Conservation (phyloP, 2,329 filamentous ascomycete species). For the Calonectria hawksworthii region DNA sequence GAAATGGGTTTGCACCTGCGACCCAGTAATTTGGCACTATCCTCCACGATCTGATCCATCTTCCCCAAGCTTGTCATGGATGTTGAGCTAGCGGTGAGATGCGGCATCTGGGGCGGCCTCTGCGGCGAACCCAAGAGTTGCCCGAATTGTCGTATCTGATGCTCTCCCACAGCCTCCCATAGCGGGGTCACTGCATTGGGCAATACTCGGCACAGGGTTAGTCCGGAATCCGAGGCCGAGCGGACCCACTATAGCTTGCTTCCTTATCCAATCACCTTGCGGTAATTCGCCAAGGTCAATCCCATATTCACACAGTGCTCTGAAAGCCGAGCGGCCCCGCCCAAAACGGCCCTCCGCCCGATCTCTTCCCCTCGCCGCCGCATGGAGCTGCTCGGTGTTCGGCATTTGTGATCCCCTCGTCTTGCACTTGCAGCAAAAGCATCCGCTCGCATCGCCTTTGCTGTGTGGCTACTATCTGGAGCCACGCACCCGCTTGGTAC, state of each 20-base stretch:
- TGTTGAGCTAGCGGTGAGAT: slow-evolving; percentile 9
- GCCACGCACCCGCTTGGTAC: slow-evolving; percentile 37
- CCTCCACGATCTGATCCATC: background rate
- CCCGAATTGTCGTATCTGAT: background rate
- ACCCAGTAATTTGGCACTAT: slow-evolving; percentile 8
- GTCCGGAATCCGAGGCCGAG: background rate
- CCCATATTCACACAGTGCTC: slow-evolving; percentile 9
- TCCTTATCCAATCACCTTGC: background rate
- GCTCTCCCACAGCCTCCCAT: background rate
- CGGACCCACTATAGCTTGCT: background rate
- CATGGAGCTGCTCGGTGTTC: slow-evolving; percentile 52
- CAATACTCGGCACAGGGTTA: slow-evolving; percentile 14
- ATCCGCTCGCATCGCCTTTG: slow-evolving; percentile 42
- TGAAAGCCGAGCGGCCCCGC: slow-evolving; percentile 43
- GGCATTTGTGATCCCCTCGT: slow-evolving; percentile 50
- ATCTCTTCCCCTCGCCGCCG: slow-evolving; percentile 43
- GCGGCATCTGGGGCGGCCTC: slow-evolving; percentile 15
- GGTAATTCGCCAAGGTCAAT: slow-evolving; percentile 23
- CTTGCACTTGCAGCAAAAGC: slow-evolving; percentile 43
- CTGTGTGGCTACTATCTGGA: slow-evolving; percentile 38
- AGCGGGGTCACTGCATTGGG: background rate
- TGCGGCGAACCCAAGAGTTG: slow-evolving; percentile 15
- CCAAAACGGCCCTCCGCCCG: slow-evolving; percentile 33
- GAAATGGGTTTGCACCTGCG: slow-evolving; percentile 3
- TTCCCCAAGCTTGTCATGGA: background rate